Evolutionary conservation across 768 basidiomycete species (phyloP).

Genomic region (Trametes coccinea): DNA sequence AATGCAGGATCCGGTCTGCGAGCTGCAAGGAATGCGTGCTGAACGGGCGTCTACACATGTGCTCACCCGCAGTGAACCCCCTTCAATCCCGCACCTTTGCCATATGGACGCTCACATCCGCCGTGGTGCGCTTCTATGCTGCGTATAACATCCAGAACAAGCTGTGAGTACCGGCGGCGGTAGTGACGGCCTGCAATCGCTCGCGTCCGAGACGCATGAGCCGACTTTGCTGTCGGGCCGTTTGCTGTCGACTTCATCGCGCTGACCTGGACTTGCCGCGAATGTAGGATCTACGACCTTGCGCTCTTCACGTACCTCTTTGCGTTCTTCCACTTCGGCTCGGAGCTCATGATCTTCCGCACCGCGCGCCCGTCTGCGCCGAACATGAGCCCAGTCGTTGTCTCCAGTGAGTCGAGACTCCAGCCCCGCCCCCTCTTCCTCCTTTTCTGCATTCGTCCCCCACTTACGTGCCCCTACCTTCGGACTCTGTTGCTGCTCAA

Average conservation of each 20-base stretch:
- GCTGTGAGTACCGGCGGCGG: slow-evolving; percentile 48
- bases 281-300: slow-evolving; percentile 83
- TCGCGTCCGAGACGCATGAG: background rate
- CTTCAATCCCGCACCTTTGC: slow-evolving; percentile 90
- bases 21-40: background rate
- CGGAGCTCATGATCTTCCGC: slow-evolving; percentile 82
- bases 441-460: no score
- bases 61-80: slow-evolving; percentile 61
- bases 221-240: background rate
- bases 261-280: slow-evolving; percentile 11
- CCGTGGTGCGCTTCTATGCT: slow-evolving; percentile 80
- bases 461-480: no score
- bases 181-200: background rate
- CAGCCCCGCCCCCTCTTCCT: no score
- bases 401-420: slow-evolving; percentile 73
- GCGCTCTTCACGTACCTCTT: slow-evolving; percentile 85
- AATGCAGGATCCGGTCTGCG: background rate
- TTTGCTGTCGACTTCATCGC: background rate
- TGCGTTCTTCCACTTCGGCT: slow-evolving; percentile 86
- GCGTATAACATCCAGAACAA: slow-evolving; percentile 88
- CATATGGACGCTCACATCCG: slow-evolving; percentile 87
- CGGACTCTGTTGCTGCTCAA: background rate
- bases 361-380: slow-evolving; percentile 64
- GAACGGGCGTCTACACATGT: background rate
- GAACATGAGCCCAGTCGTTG: slow-evolving; percentile 73